Evolutionary conservation across 371 early-diverging fungal genomes (phyloP), one percentile per base, ranked within the genome.

Genomic region (Circinella minor): DNA sequence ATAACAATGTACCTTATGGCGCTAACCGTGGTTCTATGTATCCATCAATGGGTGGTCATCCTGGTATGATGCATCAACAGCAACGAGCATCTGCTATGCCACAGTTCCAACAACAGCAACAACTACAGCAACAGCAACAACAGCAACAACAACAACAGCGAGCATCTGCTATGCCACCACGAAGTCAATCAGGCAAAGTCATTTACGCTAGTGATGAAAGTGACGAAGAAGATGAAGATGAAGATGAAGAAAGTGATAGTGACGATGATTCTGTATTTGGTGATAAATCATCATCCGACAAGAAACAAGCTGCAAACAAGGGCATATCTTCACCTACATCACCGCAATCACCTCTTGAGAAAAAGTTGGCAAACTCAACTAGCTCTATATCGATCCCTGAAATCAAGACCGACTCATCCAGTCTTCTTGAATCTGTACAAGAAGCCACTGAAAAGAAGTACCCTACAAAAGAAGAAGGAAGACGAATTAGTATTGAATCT

Each of bases 151-250:
- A 39, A 43, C 67, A 61, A 38, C 57, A 55, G 48, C 70, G 68
- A 38, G 34, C 55, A 66, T 65, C 69, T 37, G 63, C 47, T 36
- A 67, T 60, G 36, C 63, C 54, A 14, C 72, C 72, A 18, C 54
- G 38, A n/a, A 67, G 34, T 43, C 68, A 51, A 67, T 38, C 69
- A 46, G 34, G 76, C 65, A 72, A 74, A 17, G 62, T 74, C 1
- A 77, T 77, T 36, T 79, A 72, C 66, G 81, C 82, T 3, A 84
- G 84, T 51, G 81, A 83, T 55, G 74, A 75, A 1, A 77, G 77
- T 37, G 81, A 81, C 15, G 72, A 71, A 7, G 73, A 72, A 3
- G 80, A 77, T 13, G 76, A 74, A 9, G 77, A 73, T 8, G 78
- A 71, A 0, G 76, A 71, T 4, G 66, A 74, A 37, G 78, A 76